A percentile compares a stretch with the other conserved stretches of the same genome.
Evolutionary conservation across 148 eudicot genomes (phyloP).

Genomic region (Vaccinium myrtillus): DNA sequence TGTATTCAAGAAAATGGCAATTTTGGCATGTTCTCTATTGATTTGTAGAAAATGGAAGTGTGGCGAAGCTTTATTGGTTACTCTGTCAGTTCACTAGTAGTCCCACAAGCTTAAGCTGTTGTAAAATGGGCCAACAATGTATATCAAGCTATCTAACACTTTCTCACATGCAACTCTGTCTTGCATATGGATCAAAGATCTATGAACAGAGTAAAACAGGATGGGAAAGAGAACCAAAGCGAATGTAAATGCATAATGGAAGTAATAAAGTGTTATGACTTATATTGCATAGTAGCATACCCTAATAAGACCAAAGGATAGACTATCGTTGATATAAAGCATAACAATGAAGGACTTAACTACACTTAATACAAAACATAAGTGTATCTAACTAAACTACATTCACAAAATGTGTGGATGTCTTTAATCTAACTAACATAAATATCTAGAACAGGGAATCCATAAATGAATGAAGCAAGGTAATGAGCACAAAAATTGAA

Average conservation of each 20-base stretch:
- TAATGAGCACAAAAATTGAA: too few relatives aligned
- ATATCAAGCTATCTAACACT: background rate
- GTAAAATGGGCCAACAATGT: background rate
- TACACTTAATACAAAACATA: too few relatives aligned
- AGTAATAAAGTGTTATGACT: background rate
- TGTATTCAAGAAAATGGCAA: background rate
- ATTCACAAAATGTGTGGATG: background rate
- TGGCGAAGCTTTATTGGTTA: background rate
- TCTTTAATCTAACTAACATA: background rate
- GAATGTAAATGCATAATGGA: background rate
- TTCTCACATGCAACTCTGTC: background rate
- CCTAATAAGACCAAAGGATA: background rate
- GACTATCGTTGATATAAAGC: background rate
- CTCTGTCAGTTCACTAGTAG: background rate
- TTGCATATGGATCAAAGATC: background rate
- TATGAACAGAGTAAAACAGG: background rate
- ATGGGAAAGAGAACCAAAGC: background rate
- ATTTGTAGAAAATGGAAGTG: background rate
- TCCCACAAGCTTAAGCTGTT: background rate
- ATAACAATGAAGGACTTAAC: background rate
- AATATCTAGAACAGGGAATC: too few relatives aligned
- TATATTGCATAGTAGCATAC: background rate
- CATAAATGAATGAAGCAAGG: too few relatives aligned
- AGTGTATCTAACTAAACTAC: too few relatives aligned
- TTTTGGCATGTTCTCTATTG: background rate